These are phyloP conservation scores for Ceratocystis diversiconidia DNA, from an alignment of 2,329 filamentous ascomycete genomes.

Conservation along the genomic window DNA sequence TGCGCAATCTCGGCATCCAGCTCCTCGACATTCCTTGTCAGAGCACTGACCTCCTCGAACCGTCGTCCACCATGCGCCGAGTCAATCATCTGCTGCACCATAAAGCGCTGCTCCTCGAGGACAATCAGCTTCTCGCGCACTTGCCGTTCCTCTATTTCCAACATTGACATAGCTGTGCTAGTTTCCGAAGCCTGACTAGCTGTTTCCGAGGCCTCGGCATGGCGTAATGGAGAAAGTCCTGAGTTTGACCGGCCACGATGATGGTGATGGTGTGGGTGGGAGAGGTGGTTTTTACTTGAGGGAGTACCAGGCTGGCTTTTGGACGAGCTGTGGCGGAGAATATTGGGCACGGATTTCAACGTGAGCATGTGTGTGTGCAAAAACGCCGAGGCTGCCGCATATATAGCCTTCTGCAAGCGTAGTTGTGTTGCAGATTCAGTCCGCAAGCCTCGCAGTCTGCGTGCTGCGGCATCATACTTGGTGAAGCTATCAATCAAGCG, in stretches of 20 bases:
- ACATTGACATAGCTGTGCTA: slow-evolving; percentile 31
- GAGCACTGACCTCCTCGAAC: slow-evolving; percentile 73
- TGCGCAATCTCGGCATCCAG: slow-evolving; percentile 62
- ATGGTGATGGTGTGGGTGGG: slow-evolving; percentile 10
- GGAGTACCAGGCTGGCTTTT: not conserved
- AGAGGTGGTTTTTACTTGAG: not conserved
- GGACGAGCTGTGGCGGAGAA: slow-evolving; percentile 34
- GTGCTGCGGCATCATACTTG: slow-evolving; percentile 72
- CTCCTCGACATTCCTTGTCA: slow-evolving; percentile 71
- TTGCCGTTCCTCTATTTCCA: slow-evolving; percentile 74
- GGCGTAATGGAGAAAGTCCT: slow-evolving; percentile 30
- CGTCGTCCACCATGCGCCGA: slow-evolving; percentile 60
- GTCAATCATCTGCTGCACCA: slow-evolving; percentile 74
- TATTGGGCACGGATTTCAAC: slow-evolving; percentile 56
- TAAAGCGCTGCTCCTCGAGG: slow-evolving; percentile 79
- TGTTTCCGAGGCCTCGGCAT: slow-evolving; percentile 32
- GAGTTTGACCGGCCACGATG: not conserved
- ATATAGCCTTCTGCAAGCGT: slow-evolving; percentile 65
- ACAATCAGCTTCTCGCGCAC: slow-evolving; percentile 68
- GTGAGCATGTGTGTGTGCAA: slow-evolving; percentile 84
- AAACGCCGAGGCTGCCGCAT: slow-evolving; percentile 68
- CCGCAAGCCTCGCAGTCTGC: slow-evolving; percentile 64
- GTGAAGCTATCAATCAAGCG: slow-evolving; percentile 76
- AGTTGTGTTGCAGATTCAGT: slow-evolving; percentile 58
- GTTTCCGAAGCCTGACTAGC: slow-evolving; percentile 37